Conservation (phyloP, 1,284 basidiomycete genomes). For the Malassezia restricta region DNA sequence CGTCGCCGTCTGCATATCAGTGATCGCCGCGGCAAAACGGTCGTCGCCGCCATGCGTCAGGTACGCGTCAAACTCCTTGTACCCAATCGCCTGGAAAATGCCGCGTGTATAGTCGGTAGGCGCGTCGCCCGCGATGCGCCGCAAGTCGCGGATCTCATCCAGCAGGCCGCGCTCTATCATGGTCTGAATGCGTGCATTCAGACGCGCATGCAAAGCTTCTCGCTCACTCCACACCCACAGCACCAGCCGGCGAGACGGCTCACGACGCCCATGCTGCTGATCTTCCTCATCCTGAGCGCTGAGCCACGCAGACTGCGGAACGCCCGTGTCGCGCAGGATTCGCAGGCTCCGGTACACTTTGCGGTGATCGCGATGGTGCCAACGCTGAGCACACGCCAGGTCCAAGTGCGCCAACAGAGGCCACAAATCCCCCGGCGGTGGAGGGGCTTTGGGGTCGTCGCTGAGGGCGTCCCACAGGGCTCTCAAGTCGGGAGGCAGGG, state of each 20-base stretch:
- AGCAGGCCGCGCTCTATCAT: slow-evolving; percentile 83
- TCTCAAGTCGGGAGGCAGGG: neutral
- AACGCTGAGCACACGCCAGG: slow-evolving; percentile 62
- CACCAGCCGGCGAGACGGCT: slow-evolving; percentile 55
- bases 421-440: slow-evolving; percentile 55
- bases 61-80: slow-evolving; percentile 71
- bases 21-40: slow-evolving; percentile 56
- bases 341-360: slow-evolving; percentile 73
- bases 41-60: slow-evolving; percentile 46
- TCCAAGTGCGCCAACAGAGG: slow-evolving; percentile 62
- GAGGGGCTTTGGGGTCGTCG: neutral
- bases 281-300: slow-evolving; percentile 48
- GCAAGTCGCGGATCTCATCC: slow-evolving; percentile 60
- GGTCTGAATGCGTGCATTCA: slow-evolving; percentile 69
- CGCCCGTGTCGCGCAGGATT: slow-evolving; percentile 64
- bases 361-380: slow-evolving; percentile 89
- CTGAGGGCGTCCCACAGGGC: slow-evolving; percentile 5
- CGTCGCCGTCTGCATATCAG: slow-evolving; percentile 73
- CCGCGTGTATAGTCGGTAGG: slow-evolving; percentile 56
- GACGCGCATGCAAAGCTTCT: slow-evolving; percentile 55
- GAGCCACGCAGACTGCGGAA: slow-evolving; percentile 60
- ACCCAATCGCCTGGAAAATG: slow-evolving; percentile 90
- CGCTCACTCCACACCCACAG: slow-evolving; percentile 83
- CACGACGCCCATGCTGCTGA: neutral
- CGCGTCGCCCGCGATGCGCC: slow-evolving; percentile 40